phyloP scores from a whole-genome alignment of 1,284 basidiomycete genomes.

The Phylloboletellus chloephorus region DNA sequence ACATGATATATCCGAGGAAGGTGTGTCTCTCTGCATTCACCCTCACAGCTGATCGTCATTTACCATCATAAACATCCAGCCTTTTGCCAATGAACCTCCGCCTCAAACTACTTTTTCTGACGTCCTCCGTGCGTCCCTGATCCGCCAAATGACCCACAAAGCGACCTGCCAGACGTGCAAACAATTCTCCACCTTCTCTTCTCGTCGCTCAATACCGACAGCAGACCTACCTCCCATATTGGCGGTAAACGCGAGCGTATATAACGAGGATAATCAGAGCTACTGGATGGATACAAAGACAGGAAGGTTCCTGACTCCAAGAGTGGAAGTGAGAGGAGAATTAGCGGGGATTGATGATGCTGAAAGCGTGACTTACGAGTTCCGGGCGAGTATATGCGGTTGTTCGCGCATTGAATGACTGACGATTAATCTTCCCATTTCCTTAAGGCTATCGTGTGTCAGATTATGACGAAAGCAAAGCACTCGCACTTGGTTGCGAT shows the following conservation, averaged over 20 bases:
- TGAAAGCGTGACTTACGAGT: conserved; percentile 58
- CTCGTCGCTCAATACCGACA: conserved; percentile 64
- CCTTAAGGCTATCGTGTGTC: conserved; percentile 71
- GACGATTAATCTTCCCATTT: background rate
- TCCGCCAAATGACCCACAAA: conserved; percentile 80
- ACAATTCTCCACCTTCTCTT: conserved; percentile 68
- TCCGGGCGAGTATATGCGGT: conserved; percentile 51
- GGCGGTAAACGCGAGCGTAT: conserved; percentile 81
- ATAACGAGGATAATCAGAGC: conserved; percentile 69
- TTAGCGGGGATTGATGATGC: conserved; percentile 55
- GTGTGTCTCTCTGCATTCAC: conserved; percentile 35
- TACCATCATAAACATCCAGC: conserved; percentile 20
- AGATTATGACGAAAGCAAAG: conserved; percentile 74
- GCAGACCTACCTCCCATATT: conserved; percentile 80
- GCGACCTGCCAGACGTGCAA: conserved; percentile 84
- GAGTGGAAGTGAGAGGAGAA: conserved; percentile 52
- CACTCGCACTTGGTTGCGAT: conserved; percentile 88
- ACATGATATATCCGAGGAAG: conserved; percentile 83
- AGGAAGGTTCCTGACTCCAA: conserved; percentile 47
- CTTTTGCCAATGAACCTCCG: conserved; percentile 46
- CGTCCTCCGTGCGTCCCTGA: conserved; percentile 72
- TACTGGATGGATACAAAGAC: conserved; percentile 68
- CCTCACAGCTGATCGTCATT: background rate
- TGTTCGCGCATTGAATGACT: background rate
- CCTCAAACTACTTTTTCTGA: conserved; percentile 58